Conservation (phyloP, 345 rosid genomes). For the Alliaria petiolata region DNA sequence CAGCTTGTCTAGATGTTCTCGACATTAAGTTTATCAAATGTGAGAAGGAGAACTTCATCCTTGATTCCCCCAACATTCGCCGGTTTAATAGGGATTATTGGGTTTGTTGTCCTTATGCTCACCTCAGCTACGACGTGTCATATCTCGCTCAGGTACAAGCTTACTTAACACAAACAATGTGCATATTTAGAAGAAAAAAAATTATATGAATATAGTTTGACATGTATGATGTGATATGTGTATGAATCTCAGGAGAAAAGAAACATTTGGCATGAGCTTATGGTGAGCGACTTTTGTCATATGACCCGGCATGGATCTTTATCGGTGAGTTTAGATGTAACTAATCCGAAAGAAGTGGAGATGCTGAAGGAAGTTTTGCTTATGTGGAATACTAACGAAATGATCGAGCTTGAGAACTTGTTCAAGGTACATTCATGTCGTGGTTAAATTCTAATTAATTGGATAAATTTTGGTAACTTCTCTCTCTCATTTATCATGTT, state of each 20-base stretch:
- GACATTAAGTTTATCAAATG: neutral
- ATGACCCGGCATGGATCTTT: neutral
- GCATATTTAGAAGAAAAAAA: neutral
- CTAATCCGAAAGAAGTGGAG: constrained; percentile 8
- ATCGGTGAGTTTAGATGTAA: neutral
- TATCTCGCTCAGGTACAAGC: constrained; percentile 15
- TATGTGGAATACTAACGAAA: too few relatives aligned
- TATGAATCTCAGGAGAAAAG: constrained; percentile 2
- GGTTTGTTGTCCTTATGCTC: neutral
- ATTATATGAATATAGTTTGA: neutral
- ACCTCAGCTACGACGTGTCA: neutral
- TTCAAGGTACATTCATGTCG: too few relatives aligned
- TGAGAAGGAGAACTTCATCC: neutral
- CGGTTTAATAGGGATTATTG: neutral
- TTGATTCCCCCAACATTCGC: constrained; percentile 5
- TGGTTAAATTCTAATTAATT: too few relatives aligned
- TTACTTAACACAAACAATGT: neutral
- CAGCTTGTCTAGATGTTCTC: neutral
- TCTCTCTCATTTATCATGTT: too few relatives aligned
- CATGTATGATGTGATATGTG: too few relatives aligned
- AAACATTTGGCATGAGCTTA: neutral
- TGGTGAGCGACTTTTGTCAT: neutral
- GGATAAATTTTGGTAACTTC: too few relatives aligned
- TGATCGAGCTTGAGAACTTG: too few relatives aligned
- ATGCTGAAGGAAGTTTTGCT: constrained; percentile 5